These are phyloP conservation scores for Backusella sp. DNA, from an alignment of 192 early-diverging fungal species.

Conservation along the genomic window DNA sequence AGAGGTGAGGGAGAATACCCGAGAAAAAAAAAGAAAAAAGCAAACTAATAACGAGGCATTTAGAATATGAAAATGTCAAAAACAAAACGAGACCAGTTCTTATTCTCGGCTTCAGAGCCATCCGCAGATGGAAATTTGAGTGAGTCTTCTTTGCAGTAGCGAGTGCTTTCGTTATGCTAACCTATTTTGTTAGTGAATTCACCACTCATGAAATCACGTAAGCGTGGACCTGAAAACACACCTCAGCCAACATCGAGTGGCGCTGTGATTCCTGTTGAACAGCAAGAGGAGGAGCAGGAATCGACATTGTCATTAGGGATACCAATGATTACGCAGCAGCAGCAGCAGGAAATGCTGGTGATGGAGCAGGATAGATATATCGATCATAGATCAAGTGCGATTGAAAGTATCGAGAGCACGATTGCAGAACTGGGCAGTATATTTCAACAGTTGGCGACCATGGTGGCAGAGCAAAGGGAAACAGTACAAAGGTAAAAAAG, in stretches of 20 bases:
- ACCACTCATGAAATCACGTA: conserved; percentile 55
- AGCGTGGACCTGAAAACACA: conserved; percentile 32
- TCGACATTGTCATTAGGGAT: conserved; percentile 46
- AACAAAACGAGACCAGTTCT: conserved; percentile 86
- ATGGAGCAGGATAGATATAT: conserved; percentile 79
- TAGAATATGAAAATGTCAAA: conserved; percentile 95
- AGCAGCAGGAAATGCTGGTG: conserved; percentile 68
- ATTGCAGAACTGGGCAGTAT: conserved; percentile 94
- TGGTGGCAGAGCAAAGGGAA: conserved; percentile 86
- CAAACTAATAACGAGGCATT: too few relatives aligned
- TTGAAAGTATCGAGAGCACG: conserved; percentile 95
- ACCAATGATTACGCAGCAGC: conserved; percentile 49
- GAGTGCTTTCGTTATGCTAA: neutral
- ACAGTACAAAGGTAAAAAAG: conserved; percentile 65
- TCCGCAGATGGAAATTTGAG: conserved; percentile 8
- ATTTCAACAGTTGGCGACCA: conserved; percentile 81
- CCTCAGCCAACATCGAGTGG: neutral
- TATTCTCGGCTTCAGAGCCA: conserved; percentile 53
- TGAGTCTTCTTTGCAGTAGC: neutral
- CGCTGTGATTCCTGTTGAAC: neutral
- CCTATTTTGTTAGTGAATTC: conserved; percentile 45
- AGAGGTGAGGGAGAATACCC: conserved; percentile 35
- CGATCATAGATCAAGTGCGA: conserved; percentile 85
- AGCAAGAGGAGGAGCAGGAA: conserved; percentile 25
- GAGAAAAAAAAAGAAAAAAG: neutral